Evolutionary conservation across 768 basidiomycete genomes (phyloP).

Genomic region (Boletus vinaceobasis): DNA sequence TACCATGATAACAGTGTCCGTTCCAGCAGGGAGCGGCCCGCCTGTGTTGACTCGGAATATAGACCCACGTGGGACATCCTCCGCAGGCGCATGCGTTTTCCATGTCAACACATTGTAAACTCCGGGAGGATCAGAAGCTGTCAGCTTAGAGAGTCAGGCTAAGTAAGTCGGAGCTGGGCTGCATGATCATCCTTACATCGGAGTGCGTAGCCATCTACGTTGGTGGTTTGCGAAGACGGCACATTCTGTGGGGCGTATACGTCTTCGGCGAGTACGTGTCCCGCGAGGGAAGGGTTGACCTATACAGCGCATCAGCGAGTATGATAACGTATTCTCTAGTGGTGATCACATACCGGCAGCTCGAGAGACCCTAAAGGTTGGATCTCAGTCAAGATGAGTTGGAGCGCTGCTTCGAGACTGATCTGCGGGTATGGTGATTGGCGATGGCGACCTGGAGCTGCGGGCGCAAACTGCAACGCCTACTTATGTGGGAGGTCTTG

Average conservation of each 20-base stretch:
- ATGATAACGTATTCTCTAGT: not conserved
- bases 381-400: conserved; percentile 49
- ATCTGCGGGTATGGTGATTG: conserved; percentile 76
- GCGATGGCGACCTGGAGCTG: conserved; percentile 70
- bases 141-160: not conserved
- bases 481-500: not conserved
- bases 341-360: conserved; percentile 39
- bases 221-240: conserved; percentile 67
- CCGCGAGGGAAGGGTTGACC: conserved; percentile 60
- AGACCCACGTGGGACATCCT: conserved; percentile 41
- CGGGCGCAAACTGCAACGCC: not conserved
- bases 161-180: not conserved
- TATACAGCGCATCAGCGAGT: conserved; percentile 23
- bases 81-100: conserved; percentile 33
- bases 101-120: conserved; percentile 66
- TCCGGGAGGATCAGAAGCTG: conserved; percentile 64
- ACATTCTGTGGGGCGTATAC: conserved; percentile 63
- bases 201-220: conserved; percentile 86
- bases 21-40: conserved; percentile 68
- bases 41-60: conserved; percentile 80
- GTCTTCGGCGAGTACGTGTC: conserved; percentile 73
- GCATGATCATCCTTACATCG: conserved; percentile 47
- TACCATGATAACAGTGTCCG: conserved; percentile 87
- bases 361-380: conserved; percentile 38
- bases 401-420: conserved; percentile 61